Conservation (phyloP, 1,284 basidiomycete genomes). For the Omphalotus olearius region DNA sequence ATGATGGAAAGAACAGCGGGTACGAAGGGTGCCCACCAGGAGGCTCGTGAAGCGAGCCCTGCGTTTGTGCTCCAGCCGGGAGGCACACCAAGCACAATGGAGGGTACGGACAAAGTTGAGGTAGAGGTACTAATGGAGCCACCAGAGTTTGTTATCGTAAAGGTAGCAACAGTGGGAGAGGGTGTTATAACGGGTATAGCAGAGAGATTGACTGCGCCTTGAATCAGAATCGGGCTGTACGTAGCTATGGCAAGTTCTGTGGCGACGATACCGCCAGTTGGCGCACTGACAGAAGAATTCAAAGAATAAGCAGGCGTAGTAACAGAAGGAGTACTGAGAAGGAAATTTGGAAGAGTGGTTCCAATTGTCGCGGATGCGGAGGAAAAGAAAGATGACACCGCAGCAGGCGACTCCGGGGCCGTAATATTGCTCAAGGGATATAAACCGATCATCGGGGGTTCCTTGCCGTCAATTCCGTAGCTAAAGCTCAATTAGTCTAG, state of each 20-base stretch:
- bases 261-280: slow-evolving; percentile 47
- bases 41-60: not conserved
- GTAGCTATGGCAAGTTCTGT: slow-evolving; percentile 66
- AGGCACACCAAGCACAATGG: slow-evolving; percentile 46
- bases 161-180: slow-evolving; percentile 36
- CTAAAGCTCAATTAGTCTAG: slow-evolving; percentile 32
- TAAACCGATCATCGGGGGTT: slow-evolving; percentile 71
- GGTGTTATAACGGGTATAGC: slow-evolving; percentile 45
- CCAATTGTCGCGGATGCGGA: slow-evolving; percentile 59
- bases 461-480: slow-evolving; percentile 67
- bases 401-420: slow-evolving; percentile 31
- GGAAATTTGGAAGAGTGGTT: slow-evolving; percentile 74
- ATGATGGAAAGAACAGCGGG: not conserved
- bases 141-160: slow-evolving; percentile 40
- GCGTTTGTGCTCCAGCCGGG: slow-evolving; percentile 34
- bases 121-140: slow-evolving; percentile 42
- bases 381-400: slow-evolving; percentile 54
- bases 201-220: slow-evolving; percentile 29
- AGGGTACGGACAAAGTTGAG: slow-evolving; percentile 33
- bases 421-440: slow-evolving; percentile 54
- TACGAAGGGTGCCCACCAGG: not conserved
- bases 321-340: slow-evolving; percentile 63
- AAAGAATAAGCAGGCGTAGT: slow-evolving; percentile 68
- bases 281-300: slow-evolving; percentile 59
- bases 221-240: slow-evolving; percentile 49